phyloP scores from a whole-genome alignment of 225 moss, liverwort and hornwort species.

The Marchantia polymorpha region DNA sequence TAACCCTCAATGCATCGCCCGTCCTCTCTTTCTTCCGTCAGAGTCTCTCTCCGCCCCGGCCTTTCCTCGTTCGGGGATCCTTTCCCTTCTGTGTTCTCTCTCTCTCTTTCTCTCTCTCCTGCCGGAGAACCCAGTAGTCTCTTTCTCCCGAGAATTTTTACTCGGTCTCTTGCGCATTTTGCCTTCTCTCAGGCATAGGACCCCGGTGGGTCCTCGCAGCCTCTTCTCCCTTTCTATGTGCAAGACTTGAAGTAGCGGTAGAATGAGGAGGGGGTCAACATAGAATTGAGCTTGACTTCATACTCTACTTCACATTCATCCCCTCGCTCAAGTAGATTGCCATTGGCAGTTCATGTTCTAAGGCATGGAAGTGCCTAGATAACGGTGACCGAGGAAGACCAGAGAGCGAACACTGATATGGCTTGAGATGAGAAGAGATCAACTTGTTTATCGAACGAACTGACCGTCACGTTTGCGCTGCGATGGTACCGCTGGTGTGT shows the following conservation, averaged over 20 bases:
- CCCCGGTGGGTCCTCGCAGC: conserved; percentile 12
- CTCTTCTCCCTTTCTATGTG: neutral
- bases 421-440: conserved; percentile 15
- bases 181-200: conserved; percentile 3
- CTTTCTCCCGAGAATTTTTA: neutral
- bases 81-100: neutral
- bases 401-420: neutral
- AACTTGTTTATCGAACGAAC: neutral
- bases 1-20: neutral
- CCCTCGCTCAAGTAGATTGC: neutral
- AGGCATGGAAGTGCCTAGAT: neutral
- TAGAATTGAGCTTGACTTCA: too few relatives aligned
- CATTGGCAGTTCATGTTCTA: neutral
- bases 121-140: conserved; percentile 7
- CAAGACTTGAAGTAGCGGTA: too few relatives aligned
- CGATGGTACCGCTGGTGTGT: conserved; percentile 3
- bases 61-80: neutral
- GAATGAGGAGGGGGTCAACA: too few relatives aligned
- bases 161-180: neutral
- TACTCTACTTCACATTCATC: too few relatives aligned
- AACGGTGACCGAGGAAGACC: neutral
- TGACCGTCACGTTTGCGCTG: neutral
- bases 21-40: conserved; percentile 17
- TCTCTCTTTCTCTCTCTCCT: neutral
- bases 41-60: conserved; percentile 3